Evolutionary conservation across 352 stramenopile genomes (phyloP).

Genomic region (Phytopythium cucurbitacearum): DNA sequence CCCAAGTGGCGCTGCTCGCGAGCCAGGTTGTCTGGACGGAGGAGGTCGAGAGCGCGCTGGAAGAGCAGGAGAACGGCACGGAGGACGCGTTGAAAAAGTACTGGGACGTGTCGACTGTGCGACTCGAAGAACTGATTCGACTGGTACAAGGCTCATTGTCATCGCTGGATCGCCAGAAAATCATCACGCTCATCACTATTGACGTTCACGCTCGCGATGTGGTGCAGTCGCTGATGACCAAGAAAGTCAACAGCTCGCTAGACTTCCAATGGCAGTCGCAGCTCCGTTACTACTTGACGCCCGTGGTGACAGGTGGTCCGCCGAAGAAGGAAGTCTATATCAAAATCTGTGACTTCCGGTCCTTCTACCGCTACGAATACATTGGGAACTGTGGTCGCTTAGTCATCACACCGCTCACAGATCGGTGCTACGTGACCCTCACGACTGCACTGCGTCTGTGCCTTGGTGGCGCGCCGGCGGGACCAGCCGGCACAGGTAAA

Average conservation of each 20-base stretch:
- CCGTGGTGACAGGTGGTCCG: conserved; percentile 25
- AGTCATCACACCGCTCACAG: conserved; percentile 81
- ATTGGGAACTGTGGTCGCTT: conserved; percentile 91
- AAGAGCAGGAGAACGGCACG: conserved; percentile 94
- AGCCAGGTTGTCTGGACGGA: conserved; percentile 95
- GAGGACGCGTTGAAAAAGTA: conserved; percentile 96
- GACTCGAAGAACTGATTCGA: conserved; percentile 91
- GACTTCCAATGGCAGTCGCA: conserved; percentile 96
- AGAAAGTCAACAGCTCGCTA: conserved; percentile 89
- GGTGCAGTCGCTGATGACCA: conserved; percentile 88
- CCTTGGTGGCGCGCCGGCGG: conserved; percentile 71
- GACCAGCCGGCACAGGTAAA: conserved; percentile 81
- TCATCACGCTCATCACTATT: conserved; percentile 97
- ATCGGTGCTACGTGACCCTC: conserved; percentile 83
- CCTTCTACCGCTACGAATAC: conserved; percentile 96
- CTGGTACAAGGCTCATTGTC: conserved; percentile 86
- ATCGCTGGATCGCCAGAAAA: conserved; percentile 83
- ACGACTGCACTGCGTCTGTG: conserved; percentile 77
- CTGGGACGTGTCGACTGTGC: conserved; percentile 87
- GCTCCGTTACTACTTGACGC: conserved; percentile 90
- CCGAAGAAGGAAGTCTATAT: conserved; percentile 78
- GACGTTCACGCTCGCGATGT: conserved; percentile 96
- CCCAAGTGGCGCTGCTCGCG: conserved; percentile 76
- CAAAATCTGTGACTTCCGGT: conserved; percentile 89
- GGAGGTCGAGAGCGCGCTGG: conserved; percentile 87